Conservation (phyloP, 2,329 filamentous ascomycete genomes). For the Botrytis elliptica region DNA sequence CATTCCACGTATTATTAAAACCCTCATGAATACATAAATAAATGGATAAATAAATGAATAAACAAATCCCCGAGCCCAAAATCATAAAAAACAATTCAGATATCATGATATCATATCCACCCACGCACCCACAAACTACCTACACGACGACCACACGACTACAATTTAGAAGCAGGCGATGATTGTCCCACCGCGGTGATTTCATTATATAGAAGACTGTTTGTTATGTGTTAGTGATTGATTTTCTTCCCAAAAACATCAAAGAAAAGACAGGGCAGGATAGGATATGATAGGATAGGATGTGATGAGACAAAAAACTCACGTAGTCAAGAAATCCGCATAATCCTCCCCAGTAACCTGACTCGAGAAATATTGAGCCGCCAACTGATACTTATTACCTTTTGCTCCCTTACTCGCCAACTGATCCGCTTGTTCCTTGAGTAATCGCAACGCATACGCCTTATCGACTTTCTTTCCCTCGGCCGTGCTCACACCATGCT, state of each 20-base stretch:
- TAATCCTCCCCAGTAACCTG: conserved; percentile 98
- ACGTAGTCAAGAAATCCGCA: conserved; percentile 90
- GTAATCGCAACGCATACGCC: conserved; percentile 79
- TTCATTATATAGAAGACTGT: conserved; percentile 80
- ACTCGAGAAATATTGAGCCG: conserved; percentile 85
- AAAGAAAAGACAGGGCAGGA: too few relatives aligned
- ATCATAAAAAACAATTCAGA: not conserved
- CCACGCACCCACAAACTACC: not conserved
- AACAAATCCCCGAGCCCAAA: not conserved
- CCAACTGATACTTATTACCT: conserved; percentile 89
- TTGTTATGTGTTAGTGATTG: conserved; percentile 1
- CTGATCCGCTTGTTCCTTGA: conserved; percentile 80
- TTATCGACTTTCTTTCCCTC: conserved; percentile 95
- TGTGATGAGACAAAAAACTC: conserved; percentile 42
- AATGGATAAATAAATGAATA: not conserved
- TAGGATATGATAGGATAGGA: not conserved
- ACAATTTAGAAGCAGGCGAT: conserved; percentile 39
- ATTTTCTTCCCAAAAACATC: not conserved
- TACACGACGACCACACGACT: not conserved
- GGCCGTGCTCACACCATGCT: conserved; percentile 68
- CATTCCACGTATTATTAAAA: not conserved
- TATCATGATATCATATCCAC: not conserved
- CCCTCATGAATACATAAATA: not conserved
- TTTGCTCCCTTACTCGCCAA: conserved; percentile 72
- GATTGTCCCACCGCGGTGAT: conserved; percentile 68